Evolutionary conservation across 805 yeast species (phyloP), one percentile per base, ranked within the genome.

Genomic region (Dipodascus geniculatus): DNA sequence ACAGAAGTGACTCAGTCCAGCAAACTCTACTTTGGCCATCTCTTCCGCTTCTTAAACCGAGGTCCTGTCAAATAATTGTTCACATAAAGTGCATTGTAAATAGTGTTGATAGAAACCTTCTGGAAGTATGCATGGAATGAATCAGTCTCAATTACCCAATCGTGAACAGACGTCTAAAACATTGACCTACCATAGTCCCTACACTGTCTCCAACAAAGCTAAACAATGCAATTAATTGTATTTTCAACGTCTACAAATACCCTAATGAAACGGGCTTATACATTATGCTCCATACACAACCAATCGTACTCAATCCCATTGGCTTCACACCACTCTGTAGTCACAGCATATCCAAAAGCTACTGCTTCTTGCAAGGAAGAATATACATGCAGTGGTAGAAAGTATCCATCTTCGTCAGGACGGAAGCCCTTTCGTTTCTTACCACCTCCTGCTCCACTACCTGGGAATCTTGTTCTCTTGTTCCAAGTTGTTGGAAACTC

Each of bases 331-430:
- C 75, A 72, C 44, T 68, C 71, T n/a, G 60, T 59, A 22, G 66
- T 61, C 20, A 70, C 51, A n/a, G 63, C 56, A 48, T 64, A 63
- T 11, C 68, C 71, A 54, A 70, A 66, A 3, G 74, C 71, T 1
- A 74, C 71, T 0, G 68, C 73, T 51, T 72, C 75, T 48, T 69
- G 69, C 9, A 71, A 51, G 3, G 70, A 58, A 3, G 74, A 65
- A 54, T 60, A 67, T 24, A 61, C 64, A 48, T 70, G 73, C 24
- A 71, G 59, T 2, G 75, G 75, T 48, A 72, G 56, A 31, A 55
- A 61, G 55, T 48, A 69, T 31, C 51, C 61, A 54, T 71, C 73
- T 42, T 59, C 60, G 20, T 59, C 50, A 1, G 74, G 75, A 3
- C 44, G 4, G 44, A n/a, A 38, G 8, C 17, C 8, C 14, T 38